phyloP scores from a whole-genome alignment of 179 eudicot genomes.

The Beta corolliflora region DNA sequence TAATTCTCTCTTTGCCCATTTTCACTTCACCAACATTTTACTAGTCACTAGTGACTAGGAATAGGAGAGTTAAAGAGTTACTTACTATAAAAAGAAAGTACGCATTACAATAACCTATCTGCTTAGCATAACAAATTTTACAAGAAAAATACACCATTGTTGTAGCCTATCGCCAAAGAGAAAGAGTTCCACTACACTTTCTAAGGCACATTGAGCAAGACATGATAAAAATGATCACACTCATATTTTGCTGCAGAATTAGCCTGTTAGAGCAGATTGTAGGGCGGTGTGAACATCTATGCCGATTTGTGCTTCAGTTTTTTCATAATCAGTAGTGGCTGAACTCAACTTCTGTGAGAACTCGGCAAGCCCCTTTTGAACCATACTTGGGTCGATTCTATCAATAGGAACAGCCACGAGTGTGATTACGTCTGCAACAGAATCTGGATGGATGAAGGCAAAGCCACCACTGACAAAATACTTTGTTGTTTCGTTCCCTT shows the following conservation, averaged over 20 bases:
- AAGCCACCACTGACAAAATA: conserved; percentile 77
- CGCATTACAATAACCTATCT: background rate
- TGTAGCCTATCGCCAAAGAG: background rate
- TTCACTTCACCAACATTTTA: too few species aligned
- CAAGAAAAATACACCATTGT: background rate
- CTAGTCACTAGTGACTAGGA: background rate
- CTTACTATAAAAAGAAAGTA: background rate
- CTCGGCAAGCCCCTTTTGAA: conserved; percentile 63
- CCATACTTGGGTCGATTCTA: conserved; percentile 56
- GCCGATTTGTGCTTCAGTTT: conserved; percentile 81
- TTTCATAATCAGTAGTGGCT: conserved; percentile 62
- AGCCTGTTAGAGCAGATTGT: conserved; percentile 59
- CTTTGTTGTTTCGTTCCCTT: conserved; percentile 58
- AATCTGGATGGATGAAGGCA: conserved; percentile 65
- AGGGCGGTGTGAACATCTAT: conserved; percentile 74
- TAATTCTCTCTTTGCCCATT: too few species aligned
- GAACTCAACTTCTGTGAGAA: conserved; percentile 66
- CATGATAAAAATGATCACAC: background rate
- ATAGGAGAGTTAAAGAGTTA: too few species aligned
- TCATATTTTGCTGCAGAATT: conserved; percentile 18
- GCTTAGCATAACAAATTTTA: background rate
- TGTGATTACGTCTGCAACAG: conserved; percentile 63
- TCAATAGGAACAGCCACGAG: conserved; percentile 68
- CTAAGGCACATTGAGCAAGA: background rate
- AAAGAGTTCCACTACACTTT: background rate